Evolutionary conservation across 116 monocot genomes (phyloP), one percentile per base, ranked within the genome.

Genomic region (Cymodocea nodosa): DNA sequence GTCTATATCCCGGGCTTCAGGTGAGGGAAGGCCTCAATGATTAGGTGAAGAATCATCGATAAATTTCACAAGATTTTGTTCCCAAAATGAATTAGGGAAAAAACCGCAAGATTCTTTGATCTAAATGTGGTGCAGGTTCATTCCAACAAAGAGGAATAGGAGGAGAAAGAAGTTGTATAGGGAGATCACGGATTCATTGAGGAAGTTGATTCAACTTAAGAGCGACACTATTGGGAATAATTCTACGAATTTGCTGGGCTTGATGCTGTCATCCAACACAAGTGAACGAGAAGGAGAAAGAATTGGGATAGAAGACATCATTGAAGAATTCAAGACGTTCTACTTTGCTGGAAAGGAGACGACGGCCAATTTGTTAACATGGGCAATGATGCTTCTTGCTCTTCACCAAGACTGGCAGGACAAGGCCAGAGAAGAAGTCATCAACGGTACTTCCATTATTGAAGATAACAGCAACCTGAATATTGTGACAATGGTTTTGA

Each of bases 261-360:
- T 85, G 19, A 76, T 89, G 84, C 23, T 89, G 2, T 75, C 75
- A 36, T 69, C 83, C 25, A 73, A 74, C 70, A 80, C 72, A 56
- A 25, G 59, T 14, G 77, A 70, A 20, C 55, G 35, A 14, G 54
- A 77, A 56, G 57, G 23, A 16, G 70, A 76, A n/a, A 60, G 58
- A 51, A 66, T 89, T 54, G 78, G 62, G 63, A 78, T 78, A 7
- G 73, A 89, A 65, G 80, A 80, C 24, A 81, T 89, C 59, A 73
- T 89, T 6, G 78, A 83, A 20, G 89, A 89, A 71, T 85, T 82
- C 78, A 89, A 89, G 67, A 75, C 83, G 40, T 80, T 89, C 65
- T 89, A 89, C 82, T 80, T 85, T 60, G 85, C 89, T 7, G 85
- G 89, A 15, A 82, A 85, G 67, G 85, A 85, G 72, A 85, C 89